These are phyloP conservation scores for Coniochaeta ligniaria DNA, from an alignment of 2,329 filamentous ascomycete genomes.

Conservation along the genomic window DNA sequence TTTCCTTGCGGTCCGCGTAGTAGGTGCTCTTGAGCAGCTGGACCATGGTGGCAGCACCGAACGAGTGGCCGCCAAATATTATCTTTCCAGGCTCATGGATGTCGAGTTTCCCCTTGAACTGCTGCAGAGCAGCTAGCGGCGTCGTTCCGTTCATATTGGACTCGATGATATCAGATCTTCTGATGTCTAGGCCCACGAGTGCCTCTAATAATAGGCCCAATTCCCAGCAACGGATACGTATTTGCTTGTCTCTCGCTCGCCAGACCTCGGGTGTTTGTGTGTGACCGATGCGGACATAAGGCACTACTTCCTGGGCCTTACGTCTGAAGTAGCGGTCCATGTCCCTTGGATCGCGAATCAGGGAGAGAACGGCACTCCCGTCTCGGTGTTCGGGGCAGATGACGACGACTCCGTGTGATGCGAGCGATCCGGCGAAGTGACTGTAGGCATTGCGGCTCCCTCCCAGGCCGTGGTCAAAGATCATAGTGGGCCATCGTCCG, in stretches of 20 bases:
- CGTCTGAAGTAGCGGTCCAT: slow-evolving; percentile 27
- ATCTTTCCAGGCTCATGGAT: slow-evolving; percentile 66
- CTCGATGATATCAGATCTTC: slow-evolving; percentile 30
- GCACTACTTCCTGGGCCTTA: slow-evolving; percentile 27
- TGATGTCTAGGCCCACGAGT: slow-evolving; percentile 54
- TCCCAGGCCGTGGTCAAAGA: slow-evolving; percentile 82
- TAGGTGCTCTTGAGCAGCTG: slow-evolving; percentile 77
- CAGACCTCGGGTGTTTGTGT: slow-evolving; percentile 58
- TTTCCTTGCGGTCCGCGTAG: slow-evolving; percentile 46
- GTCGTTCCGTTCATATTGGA: slow-evolving; percentile 46
- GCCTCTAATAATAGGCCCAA: slow-evolving; percentile 64
- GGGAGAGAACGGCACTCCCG: slow-evolving; percentile 68
- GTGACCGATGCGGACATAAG: slow-evolving; percentile 52
- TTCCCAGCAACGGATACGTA: slow-evolving; percentile 74
- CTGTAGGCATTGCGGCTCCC: slow-evolving; percentile 80
- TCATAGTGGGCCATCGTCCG: slow-evolving; percentile 67
- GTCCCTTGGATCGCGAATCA: slow-evolving; percentile 56
- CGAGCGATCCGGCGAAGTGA: slow-evolving; percentile 70
- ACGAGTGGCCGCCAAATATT: slow-evolving; percentile 73
- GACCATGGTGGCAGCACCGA: slow-evolving; percentile 66
- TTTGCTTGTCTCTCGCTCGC: slow-evolving; percentile 59
- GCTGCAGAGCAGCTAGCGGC: slow-evolving; percentile 40
- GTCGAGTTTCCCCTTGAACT: slow-evolving; percentile 56
- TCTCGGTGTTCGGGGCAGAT: slow-evolving; percentile 79
- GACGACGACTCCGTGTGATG: slow-evolving; percentile 75